Evolutionary conservation across 345 rosid species (phyloP), one percentile per base, ranked within the genome.

Genomic region (Reutealis trisperma): DNA sequence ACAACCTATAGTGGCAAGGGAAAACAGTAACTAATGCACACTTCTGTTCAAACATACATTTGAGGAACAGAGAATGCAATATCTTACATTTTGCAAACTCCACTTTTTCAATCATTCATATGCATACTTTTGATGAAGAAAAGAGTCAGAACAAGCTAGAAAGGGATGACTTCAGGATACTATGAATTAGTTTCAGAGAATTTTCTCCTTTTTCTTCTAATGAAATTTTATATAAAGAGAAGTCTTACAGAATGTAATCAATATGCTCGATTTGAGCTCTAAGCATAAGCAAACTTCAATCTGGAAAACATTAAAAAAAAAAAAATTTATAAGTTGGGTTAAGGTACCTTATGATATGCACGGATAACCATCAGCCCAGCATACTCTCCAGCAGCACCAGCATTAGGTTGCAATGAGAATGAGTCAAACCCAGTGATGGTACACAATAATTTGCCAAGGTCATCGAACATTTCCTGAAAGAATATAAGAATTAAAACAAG

Each of bases 351-450:
- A 77, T 96, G 99, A 89, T 90, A 96, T 51, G 97, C 98, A 8
- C 97, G 99, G 80, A 96, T 96, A 80, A 92, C 99, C 99, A 96
- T 96, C 67, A 96, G 93, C 82, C 98, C 98, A n/a, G 99, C 92
- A 79, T 94, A 96, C 85, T 94, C 99, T 18, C 99, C 99, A 78
- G 99, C 87, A 58, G 97, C 97, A 84, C 98, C 98, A 67, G 99
- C 97, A 87, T 96, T 96, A 32, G 99, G 99, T 89, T 96, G 99
- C 86, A 96, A 83, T 32, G 99, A 96, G 94, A 96, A 90, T 63
- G 99, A 94, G 79, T 96, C 96, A 76, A 96, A 96, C 51, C 99
- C 99, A 69, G 99, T 94, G 82, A 96, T 85, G 58, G 90, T 84
- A 84, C 99, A 92, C 82, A 96, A 80, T 42, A 90, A 87, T 5